phyloP scores from a whole-genome alignment of 192 early-diverging fungal genomes.

The Anaeromyces robustus region DNA sequence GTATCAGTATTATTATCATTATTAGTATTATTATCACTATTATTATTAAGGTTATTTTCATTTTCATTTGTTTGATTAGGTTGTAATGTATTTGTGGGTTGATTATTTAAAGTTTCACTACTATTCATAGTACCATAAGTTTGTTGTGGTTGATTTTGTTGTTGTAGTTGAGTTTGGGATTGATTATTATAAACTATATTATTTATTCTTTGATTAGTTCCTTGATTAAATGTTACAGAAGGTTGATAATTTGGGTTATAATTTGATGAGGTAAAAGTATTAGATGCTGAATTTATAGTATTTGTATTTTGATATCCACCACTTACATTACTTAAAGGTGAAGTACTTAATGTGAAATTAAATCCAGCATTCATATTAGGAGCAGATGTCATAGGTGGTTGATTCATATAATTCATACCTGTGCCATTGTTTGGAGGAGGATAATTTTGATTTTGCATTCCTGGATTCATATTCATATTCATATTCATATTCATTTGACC shows the following conservation, averaged over 20 bases:
- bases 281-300: not conserved
- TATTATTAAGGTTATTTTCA: not conserved
- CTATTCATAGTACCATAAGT: too few species aligned
- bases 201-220: too few species aligned
- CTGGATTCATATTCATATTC: too few species aligned
- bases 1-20: not conserved
- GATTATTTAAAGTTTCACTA: too few species aligned
- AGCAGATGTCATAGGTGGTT: not conserved
- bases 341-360: too few species aligned
- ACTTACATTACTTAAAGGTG: not conserved
- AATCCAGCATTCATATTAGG: not conserved
- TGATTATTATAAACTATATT: too few species aligned
- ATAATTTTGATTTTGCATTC: not conserved
- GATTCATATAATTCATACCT: not conserved
- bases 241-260: not conserved
- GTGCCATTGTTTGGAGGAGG: not conserved
- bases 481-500: too few species aligned
- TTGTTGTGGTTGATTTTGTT: too few species aligned
- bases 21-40: not conserved
- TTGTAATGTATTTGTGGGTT: too few species aligned
- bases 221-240: too few species aligned
- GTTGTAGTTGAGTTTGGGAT: too few species aligned
- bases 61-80: not conserved
- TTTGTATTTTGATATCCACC: not conserved
- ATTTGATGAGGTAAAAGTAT: not conserved